A percentile compares a stretch with the other conserved stretches of the same genome.
Evolutionary conservation across 2,329 filamentous ascomycete genomes (phyloP).

Genomic region (Sclerotinia minor): DNA sequence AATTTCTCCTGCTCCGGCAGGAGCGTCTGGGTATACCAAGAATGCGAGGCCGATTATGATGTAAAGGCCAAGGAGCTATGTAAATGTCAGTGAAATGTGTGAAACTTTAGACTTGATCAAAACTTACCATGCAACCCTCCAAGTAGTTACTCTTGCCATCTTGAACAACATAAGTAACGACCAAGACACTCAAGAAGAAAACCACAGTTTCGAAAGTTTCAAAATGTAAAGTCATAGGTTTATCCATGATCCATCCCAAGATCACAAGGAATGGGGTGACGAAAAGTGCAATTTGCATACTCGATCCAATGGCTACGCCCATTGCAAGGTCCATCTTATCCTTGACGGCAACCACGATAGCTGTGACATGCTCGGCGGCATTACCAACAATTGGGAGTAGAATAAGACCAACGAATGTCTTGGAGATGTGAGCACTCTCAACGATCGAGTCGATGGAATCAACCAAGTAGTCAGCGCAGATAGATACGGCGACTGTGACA

Average conservation of each 20-base stretch:
- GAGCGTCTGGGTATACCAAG: conserved; percentile 59
- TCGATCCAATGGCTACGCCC: conserved; percentile 77
- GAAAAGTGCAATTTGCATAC: conserved; percentile 77
- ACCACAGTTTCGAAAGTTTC: conserved; percentile 77
- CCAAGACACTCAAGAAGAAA: conserved; percentile 72
- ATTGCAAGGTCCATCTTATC: conserved; percentile 76
- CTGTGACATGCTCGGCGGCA: conserved; percentile 77
- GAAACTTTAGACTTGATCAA: background rate
- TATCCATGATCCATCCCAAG: conserved; percentile 70
- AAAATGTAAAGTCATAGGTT: conserved; percentile 73
- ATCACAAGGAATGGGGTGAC: conserved; percentile 79
- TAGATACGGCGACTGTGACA: conserved; percentile 66
- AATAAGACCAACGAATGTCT: conserved; percentile 77
- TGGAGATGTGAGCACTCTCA: conserved; percentile 67
- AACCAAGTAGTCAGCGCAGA: conserved; percentile 75
- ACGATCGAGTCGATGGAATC: conserved; percentile 73
- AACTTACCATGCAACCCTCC: conserved; percentile 66
- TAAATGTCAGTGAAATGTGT: conserved; percentile 12
- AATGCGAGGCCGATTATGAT: conserved; percentile 61
- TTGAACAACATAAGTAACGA: conserved; percentile 74
- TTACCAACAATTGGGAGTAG: conserved; percentile 78
- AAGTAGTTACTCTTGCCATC: conserved; percentile 86
- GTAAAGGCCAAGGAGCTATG: conserved; percentile 57
- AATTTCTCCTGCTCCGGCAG: conserved; percentile 19
- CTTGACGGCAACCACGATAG: conserved; percentile 71